Conservation (phyloP, 805 yeast genomes). For the Candida schatavii region DNA sequence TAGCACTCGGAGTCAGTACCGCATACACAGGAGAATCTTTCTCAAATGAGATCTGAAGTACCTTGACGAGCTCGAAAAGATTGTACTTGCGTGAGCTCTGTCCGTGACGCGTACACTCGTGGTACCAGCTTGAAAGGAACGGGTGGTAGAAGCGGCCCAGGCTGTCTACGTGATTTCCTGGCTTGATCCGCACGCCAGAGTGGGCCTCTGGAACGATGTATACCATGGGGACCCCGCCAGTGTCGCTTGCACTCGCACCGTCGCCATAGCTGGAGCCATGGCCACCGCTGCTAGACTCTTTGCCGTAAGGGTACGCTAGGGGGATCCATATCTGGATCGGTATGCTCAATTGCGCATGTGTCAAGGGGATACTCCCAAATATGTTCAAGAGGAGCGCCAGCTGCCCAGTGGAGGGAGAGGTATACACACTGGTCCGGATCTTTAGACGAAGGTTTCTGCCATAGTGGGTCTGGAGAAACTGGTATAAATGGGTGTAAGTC, state of each 20-base stretch:
- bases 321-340: slow-evolving; percentile 82
- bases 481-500: slow-evolving; percentile 61
- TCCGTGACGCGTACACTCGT: slow-evolving; percentile 10
- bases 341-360: slow-evolving; percentile 18
- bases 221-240: slow-evolving; percentile 57
- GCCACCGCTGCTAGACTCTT: neutral
- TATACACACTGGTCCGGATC: slow-evolving; percentile 61
- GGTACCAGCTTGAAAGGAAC: slow-evolving; percentile 56
- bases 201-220: slow-evolving; percentile 56
- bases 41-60: slow-evolving; percentile 34
- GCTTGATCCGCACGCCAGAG: slow-evolving; percentile 41
- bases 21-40: slow-evolving; percentile 45
- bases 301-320: slow-evolving; percentile 55
- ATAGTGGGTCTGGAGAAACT: slow-evolving; percentile 48
- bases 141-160: slow-evolving; percentile 76
- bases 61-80: slow-evolving; percentile 28
- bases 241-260: no score
- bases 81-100: slow-evolving; percentile 16
- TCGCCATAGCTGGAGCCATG: no score
- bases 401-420: slow-evolving; percentile 53
- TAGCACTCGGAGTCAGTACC: slow-evolving; percentile 22
- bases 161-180: slow-evolving; percentile 65
- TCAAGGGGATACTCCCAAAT: slow-evolving; percentile 51
- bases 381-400: slow-evolving; percentile 60
- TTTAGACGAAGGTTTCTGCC: slow-evolving; percentile 40